These are phyloP conservation scores for Carallia brachiata DNA, from an alignment of 345 rosid species.

Conservation along the genomic window DNA sequence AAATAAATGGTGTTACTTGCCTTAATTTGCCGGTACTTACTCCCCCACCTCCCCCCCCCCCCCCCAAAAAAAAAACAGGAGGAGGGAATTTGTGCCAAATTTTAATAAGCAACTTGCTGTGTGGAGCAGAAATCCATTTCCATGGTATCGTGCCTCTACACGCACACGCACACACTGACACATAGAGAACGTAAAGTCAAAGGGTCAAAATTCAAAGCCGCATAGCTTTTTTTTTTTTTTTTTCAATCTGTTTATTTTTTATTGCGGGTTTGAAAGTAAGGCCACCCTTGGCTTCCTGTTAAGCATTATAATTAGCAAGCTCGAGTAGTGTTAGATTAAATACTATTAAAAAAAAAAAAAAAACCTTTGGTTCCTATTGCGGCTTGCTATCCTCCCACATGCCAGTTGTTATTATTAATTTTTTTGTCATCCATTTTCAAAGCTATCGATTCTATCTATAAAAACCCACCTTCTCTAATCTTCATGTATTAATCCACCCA, in stretches of 20 bases:
- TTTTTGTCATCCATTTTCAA: constrained; percentile 21
- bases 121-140: constrained; percentile 12
- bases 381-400: constrained; percentile 35
- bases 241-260: no score
- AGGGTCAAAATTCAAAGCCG: constrained; percentile 40
- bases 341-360: constrained; percentile 9
- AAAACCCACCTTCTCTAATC: constrained; percentile 38
- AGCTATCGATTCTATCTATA: constrained; percentile 32
- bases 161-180: neutral
- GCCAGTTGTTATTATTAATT: neutral
- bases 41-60: no score
- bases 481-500: constrained; percentile 40
- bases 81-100: constrained; percentile 1
- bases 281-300: neutral
- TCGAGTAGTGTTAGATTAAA: constrained; percentile 25
- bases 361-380: constrained; percentile 27
- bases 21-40: no score
- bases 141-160: constrained; percentile 6
- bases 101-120: constrained; percentile 3
- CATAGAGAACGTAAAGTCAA: constrained; percentile 32
- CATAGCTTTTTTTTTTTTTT: no score
- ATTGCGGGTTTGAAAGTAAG: no score
- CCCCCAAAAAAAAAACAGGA: neutral
- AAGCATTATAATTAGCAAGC: constrained; percentile 28
- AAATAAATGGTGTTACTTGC: no score